phyloP scores from a whole-genome alignment of 1,284 basidiomycete genomes.

The Boletus hoseneyae region DNA sequence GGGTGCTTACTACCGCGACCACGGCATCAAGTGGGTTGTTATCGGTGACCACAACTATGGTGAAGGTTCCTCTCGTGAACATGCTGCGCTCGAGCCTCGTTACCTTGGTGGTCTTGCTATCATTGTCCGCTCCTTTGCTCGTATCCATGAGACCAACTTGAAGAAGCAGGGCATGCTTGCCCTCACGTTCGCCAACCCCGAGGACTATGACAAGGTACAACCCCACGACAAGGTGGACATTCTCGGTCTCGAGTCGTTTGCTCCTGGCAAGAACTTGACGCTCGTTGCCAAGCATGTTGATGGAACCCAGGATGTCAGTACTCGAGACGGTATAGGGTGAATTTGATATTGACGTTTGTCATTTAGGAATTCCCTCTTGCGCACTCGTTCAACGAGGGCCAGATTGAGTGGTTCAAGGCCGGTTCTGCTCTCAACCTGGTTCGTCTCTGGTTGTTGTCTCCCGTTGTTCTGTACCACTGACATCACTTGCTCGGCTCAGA shows the following conservation, averaged over 20 bases:
- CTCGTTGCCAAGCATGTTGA: constrained; percentile 80
- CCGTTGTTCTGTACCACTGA: constrained; percentile 32
- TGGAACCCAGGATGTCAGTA: constrained; percentile 65
- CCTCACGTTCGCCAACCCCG: constrained; percentile 82
- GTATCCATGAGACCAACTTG: constrained; percentile 98
- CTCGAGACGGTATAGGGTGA: constrained; percentile 10
- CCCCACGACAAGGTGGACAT: constrained; percentile 85
- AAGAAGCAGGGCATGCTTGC: constrained; percentile 98
- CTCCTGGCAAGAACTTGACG: constrained; percentile 85
- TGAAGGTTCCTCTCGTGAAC: constrained; percentile 97
- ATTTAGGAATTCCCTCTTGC: constrained; percentile 61
- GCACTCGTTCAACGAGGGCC: constrained; percentile 85
- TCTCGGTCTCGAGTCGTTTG: constrained; percentile 77
- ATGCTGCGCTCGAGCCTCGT: constrained; percentile 96
- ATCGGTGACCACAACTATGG: constrained; percentile 96
- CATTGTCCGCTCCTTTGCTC: constrained; percentile 92
- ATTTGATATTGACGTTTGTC: constrained; percentile 7
- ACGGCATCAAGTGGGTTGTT: constrained; percentile 94
- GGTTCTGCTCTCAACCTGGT: constrained; percentile 84
- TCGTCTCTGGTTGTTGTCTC: constrained; percentile 25
- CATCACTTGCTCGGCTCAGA: constrained; percentile 27
- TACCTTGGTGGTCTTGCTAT: constrained; percentile 96
- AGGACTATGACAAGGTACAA: constrained; percentile 87
- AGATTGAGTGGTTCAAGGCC: constrained; percentile 94
- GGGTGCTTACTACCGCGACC: constrained; percentile 85